Base-by-base conservation (phyloP, 2,329 filamentous ascomycete species). In the Penicillium sp. region DNA sequence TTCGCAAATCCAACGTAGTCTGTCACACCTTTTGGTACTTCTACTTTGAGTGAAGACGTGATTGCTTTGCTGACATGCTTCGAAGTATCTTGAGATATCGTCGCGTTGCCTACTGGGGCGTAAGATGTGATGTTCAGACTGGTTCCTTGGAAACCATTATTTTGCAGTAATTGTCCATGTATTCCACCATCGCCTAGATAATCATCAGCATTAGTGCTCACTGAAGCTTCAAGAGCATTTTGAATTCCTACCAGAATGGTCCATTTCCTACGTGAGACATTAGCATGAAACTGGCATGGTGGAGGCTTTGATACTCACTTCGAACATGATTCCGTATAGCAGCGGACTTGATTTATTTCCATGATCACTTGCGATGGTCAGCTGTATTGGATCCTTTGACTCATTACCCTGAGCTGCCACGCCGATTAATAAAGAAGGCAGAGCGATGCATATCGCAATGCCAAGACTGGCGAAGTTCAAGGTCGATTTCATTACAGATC, bases 1-100 rank as follows among this genome's bases (percentile, higher is more conserved):
- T 86, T 76, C 32, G 79, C 75, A 34, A 80, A 70, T 1, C 72
- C 74, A 38, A 71, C 66, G 24, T 65, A 63, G 7, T 67, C 63
- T 0, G 64, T 65, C 18, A 55, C 53, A 4, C 46, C 55, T 5
- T 54, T 13, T 0, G 56, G 54, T 8, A 70, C 60, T 7, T 60
- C 55, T 2, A 70, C 63, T 4, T 54, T 56, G 6, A 72, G 61
- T 1, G 69, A 66, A 4, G 63, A 67, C 7, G 55, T 57, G 45
- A 71, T 70, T 1, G 69, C 67, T 3, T 55, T 39, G 44, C 63
- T 68, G 36, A 72, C 60, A 1, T 66, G 63, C 21, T 58, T 63
- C 14, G 47, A 34, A 0, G 45, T 22, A 54, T 69, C 66, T n/a
- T 64, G 59, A n/a, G 54, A 58, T 14, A 72, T 64, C 1, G 57